Evolutionary conservation across 2,329 filamentous ascomycete genomes (phyloP).

Genomic region (Aspergillus chevalieri): DNA sequence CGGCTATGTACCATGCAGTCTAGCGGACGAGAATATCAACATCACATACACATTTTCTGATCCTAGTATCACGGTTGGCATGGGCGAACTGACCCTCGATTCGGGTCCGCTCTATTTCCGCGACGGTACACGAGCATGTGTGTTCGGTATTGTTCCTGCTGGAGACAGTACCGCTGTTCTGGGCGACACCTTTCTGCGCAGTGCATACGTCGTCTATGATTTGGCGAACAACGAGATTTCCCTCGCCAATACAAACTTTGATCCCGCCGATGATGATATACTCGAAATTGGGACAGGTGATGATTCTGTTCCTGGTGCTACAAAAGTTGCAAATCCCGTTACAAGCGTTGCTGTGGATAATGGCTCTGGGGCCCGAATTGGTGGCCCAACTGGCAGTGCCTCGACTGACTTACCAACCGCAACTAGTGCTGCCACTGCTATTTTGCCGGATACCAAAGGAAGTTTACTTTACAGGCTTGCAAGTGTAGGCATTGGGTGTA

Average conservation of each 20-base stretch:
- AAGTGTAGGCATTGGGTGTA: conserved; percentile 18
- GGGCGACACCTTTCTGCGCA: conserved; percentile 58
- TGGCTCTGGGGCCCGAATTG: conserved; percentile 41
- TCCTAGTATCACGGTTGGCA: conserved; percentile 49
- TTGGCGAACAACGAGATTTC: conserved; percentile 55
- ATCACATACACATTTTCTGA: conserved; percentile 54
- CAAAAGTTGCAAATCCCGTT: conserved; percentile 46
- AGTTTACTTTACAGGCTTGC: conserved; percentile 16
- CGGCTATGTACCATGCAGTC: conserved; percentile 50
- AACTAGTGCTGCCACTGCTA: conserved; percentile 13
- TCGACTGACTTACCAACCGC: conserved; percentile 12
- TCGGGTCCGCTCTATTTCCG: conserved; percentile 35
- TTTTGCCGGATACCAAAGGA: conserved; percentile 11
- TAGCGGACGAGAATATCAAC: conserved; percentile 44
- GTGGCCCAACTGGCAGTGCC: conserved; percentile 16
- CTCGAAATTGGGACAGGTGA: conserved; percentile 49
- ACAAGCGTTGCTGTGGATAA: conserved; percentile 37
- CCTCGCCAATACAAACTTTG: conserved; percentile 57
- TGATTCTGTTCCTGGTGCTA: conserved; percentile 48
- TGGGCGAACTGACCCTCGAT: conserved; percentile 52
- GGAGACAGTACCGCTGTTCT: conserved; percentile 45
- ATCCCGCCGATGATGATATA: conserved; percentile 45
- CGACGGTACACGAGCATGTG: conserved; percentile 33
- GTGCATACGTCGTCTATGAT: conserved; percentile 59
- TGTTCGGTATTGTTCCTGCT: conserved; percentile 48